A percentile compares a stretch with the other conserved stretches of the same genome.
Conservation (phyloP, 2,329 filamentous ascomycete genomes). For the Tolypocladium ophioglossoides region DNA sequence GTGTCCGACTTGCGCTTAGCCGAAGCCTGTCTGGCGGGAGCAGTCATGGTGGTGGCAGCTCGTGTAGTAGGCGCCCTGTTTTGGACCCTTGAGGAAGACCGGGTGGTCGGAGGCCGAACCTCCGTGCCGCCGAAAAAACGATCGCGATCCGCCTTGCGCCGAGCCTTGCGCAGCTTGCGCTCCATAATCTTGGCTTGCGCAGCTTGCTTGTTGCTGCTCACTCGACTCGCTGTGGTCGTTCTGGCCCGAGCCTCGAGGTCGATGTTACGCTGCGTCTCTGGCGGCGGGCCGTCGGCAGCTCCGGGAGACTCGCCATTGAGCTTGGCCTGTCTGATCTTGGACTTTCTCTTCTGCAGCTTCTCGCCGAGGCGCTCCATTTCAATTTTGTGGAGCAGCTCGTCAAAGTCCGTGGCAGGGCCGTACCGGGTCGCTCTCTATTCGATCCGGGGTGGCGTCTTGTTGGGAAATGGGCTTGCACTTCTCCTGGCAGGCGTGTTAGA, state of each 20-base stretch:
- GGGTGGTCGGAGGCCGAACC: not conserved
- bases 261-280: not conserved
- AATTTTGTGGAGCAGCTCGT: slow-evolving; percentile 11
- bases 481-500: slow-evolving; percentile 13
- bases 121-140: not conserved
- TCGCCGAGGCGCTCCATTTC: slow-evolving; percentile 1
- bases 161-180: not conserved
- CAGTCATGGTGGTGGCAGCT: too few relatives aligned
- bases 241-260: not conserved
- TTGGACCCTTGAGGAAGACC: not conserved
- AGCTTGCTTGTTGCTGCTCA: not conserved
- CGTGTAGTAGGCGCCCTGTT: not conserved
- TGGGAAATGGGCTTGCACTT: slow-evolving; percentile 25
- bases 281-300: not conserved
- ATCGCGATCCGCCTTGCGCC: not conserved
- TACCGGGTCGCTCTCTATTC: slow-evolving; percentile 26
- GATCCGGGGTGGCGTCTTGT: slow-evolving; percentile 32
- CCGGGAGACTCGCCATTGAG: not conserved
- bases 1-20: not conserved
- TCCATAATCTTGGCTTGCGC: not conserved
- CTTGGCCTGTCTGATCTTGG: not conserved
- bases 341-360: not conserved
- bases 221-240: not conserved
- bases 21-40: not conserved
- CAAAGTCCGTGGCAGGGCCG: slow-evolving; percentile 18